Base-by-base conservation (phyloP, 2,329 filamentous ascomycete species). In the Arthrobotrys iridis region DNA sequence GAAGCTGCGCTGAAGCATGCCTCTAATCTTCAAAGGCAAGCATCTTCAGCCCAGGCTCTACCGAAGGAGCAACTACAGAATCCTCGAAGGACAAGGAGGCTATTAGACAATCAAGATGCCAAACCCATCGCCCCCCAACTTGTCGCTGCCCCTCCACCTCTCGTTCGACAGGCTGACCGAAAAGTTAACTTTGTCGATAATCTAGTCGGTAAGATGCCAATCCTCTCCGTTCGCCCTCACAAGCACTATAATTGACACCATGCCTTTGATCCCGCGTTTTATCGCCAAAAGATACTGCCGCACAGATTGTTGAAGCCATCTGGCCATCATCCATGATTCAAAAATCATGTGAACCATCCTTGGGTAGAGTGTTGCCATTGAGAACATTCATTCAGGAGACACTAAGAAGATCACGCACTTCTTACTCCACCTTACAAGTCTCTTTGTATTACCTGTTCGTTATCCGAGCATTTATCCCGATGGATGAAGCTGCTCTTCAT, bases 381-480 rank as follows among this genome's bases (percentile, higher is more conserved):
- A 91, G 93, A 79, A 96, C 91, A 63, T 99, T 98, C 82, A 98
- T 99, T 80, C 93, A 98, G 83, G 95, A 98, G 86, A 98, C 95
- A 18, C 86, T 99, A 78, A 91, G 93, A 79, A 89, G 95, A 80
- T 99, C 95, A 75, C 90, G 94, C 80, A 97, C 95, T 45, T 97
- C 93, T 84, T 99, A 97, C 84, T 98, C 94, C 72, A 99, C 95
- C 28, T 85, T 99, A 64, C 95, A 98, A 83, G 95, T 99, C 75
- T 94, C 95, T 24, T 86, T 99, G 77, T 99, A 97, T 83, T 99
- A 99, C 82, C 85, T 99, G 80, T 90, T 99, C 80, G 87, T 98
- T 79, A 93, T 99, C 82, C 96, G 96, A 84, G 88, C 92, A 20
- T 92, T 93, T 83, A 89, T 99, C 62, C 93, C 93, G 11, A 40